phyloP scores from a whole-genome alignment of 805 yeast genomes.

The Debaryomyces tyrocola region DNA sequence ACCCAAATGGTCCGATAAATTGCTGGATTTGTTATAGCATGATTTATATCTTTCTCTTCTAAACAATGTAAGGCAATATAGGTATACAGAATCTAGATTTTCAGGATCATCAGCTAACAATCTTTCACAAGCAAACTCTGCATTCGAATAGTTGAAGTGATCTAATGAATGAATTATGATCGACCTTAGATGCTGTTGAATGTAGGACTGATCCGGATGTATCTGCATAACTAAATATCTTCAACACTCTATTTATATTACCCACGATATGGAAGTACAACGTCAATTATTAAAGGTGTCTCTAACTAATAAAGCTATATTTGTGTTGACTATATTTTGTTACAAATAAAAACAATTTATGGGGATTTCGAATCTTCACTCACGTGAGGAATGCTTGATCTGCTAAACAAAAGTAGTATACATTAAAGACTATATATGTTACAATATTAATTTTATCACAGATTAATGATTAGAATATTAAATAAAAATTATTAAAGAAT shows the following conservation, averaged over 20 bases:
- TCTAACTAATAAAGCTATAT: not conserved
- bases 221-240: conserved; percentile 7
- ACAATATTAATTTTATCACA: not conserved
- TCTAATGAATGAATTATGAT: conserved; percentile 71
- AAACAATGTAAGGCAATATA: conserved; percentile 67
- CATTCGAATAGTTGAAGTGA: conserved; percentile 65
- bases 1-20: conserved; percentile 55
- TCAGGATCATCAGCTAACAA: conserved; percentile 61
- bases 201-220: conserved; percentile 9
- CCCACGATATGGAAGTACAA: not conserved
- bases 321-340: not conserved
- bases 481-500: not conserved
- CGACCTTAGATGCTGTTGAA: conserved; percentile 50
- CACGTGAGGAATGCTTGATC: not conserved
- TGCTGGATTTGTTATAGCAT: conserved; percentile 49
- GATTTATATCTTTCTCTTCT: conserved; percentile 60
- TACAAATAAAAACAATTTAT: not conserved
- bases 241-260: not conserved
- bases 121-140: conserved; percentile 85
- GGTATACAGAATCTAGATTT: conserved; percentile 60
- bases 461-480: not conserved
- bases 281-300: not conserved
- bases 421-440: too few species aligned
- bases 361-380: not conserved
- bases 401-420: too few species aligned